Evolutionary conservation across 768 basidiomycete genomes (phyloP), one percentile per base, ranked within the genome.

Genomic region (Boletus subparvulus): DNA sequence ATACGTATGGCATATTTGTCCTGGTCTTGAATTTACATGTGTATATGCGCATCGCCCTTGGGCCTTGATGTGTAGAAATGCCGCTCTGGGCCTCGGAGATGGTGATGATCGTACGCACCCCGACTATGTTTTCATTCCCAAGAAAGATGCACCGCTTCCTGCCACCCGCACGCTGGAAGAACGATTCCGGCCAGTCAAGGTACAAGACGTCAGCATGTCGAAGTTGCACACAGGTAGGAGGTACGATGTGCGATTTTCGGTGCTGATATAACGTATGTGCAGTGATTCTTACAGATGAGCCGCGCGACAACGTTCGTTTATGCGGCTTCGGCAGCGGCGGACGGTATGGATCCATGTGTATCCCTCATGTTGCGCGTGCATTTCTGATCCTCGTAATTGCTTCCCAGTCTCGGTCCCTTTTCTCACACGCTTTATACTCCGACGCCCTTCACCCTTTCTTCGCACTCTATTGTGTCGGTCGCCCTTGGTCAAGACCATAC

Each of bases 401-500:
- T 24, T 52, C 50, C 40, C 52, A 91, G 91, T 17, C 79, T 94
- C 16, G 94, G 92, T 3, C 80, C 81, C 3, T 80, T 79, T 3
- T 81, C 88, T 40, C 89, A 94, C 64, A 93, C 88, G 14, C 92
- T 94, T 69, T 88, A 88, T 59, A 77, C 78, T 13, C 79, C 94
- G 32, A 80, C 80, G 41, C 83, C 86, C 1, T 70, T 91, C 16
- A 66, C 80, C 1, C 81, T 84, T 32, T 76, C 88, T 43, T 73
- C 81, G 1, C 77, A 84, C 39, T 74, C 75, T 0, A 80, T 94
- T 32, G 73, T 78, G 7, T 76, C 84, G 14, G 81, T 98, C 26
- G 92, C 94, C 0, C 77, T 94, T 8, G 95, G 92, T 12, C 96
- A 96, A 69, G 97, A 99, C 65, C 97, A 98, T 68, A 95, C 95